phyloP scores from a whole-genome alignment of 371 early-diverging fungal genomes.

The Mortierella sp. region DNA sequence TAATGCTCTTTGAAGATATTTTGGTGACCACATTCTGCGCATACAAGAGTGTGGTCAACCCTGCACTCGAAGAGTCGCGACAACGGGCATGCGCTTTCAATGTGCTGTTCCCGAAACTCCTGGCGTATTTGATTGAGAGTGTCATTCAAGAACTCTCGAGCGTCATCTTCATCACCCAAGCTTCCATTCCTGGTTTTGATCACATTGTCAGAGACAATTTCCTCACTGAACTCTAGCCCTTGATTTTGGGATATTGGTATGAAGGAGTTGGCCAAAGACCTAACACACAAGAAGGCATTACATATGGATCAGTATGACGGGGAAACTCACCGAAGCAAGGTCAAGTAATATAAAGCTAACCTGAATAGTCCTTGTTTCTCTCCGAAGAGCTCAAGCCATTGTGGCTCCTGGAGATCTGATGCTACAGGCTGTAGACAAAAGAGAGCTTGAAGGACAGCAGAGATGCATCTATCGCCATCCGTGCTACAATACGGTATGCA shows the following conservation, averaged over 20 bases:
- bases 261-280: conserved; percentile 22
- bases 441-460: conserved; percentile 29
- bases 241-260: conserved; percentile 7
- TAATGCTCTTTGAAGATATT: conserved; percentile 23
- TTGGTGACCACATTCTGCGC: conserved; percentile 25
- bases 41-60: conserved; percentile 22
- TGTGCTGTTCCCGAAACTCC: conserved; percentile 15
- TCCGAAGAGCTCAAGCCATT: conserved; percentile 13
- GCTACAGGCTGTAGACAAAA: conserved; percentile 22
- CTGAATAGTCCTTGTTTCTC: conserved; percentile 16
- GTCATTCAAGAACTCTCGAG: conserved; percentile 39
- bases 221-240: conserved; percentile 10
- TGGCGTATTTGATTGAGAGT: conserved; percentile 30
- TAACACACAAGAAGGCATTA: background rate
- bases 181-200: conserved; percentile 23
- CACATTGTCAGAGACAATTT: conserved; percentile 15
- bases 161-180: conserved; percentile 33
- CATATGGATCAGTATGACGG: no score
- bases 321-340: no score
- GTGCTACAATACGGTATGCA: no score
- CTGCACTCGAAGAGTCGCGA: conserved; percentile 28
- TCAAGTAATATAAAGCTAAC: conserved; percentile 7
- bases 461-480: conserved; percentile 15
- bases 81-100: conserved; percentile 13
- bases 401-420: conserved; percentile 14